Evolutionary conservation across 2,329 filamentous ascomycete species (phyloP), one percentile per base, ranked within the genome.

Genomic region (Phyllosticta citriasiana): DNA sequence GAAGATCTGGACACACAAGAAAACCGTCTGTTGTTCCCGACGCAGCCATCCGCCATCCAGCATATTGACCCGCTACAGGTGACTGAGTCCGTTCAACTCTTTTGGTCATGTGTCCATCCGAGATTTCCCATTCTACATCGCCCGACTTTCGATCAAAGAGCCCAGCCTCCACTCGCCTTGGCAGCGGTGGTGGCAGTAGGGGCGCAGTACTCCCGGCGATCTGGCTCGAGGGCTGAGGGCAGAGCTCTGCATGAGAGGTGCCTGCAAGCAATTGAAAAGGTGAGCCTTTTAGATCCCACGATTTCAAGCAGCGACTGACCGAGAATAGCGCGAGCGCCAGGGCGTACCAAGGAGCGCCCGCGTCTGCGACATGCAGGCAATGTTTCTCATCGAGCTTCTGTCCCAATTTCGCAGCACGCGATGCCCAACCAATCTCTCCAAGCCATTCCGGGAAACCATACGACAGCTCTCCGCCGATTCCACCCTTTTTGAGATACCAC

Each of bases 181-280:
- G 74, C 76, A 25, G 72, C 76, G n/a, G 76, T 79, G 68, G 67
- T 78, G 52, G 73, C 76, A 4, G 69, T 78, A 26, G 77, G 77
- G 35, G 74, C 72, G 4, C 73, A 78, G 55, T 73, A 74, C 53
- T 71, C 72, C 54, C 68, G 68, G 57, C 67, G 73, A 52, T 64
- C 70, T 51, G 66, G 66, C 55, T 71, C 73, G 40, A 71, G 71
- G 52, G 65, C 65, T 7, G 73, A 74, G 61, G 71, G 75, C 16
- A 67, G 71, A 59, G 68, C 70, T 12, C 65, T 78, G 35, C 77
- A 78, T 62, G 74, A 77, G 58, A 68, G 66, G 35, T 78, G 75
- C 64, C 58, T 75, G 51, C 76, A 77, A 63, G 65, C 77, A 27
- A 67, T 79, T 47, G 67, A 70, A 53, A 68, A 70, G 67, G 73